A percentile compares a stretch with the other conserved stretches of the same genome.
phyloP scores from a whole-genome alignment of 768 basidiomycete genomes.

The Podaxis sp. region DNA sequence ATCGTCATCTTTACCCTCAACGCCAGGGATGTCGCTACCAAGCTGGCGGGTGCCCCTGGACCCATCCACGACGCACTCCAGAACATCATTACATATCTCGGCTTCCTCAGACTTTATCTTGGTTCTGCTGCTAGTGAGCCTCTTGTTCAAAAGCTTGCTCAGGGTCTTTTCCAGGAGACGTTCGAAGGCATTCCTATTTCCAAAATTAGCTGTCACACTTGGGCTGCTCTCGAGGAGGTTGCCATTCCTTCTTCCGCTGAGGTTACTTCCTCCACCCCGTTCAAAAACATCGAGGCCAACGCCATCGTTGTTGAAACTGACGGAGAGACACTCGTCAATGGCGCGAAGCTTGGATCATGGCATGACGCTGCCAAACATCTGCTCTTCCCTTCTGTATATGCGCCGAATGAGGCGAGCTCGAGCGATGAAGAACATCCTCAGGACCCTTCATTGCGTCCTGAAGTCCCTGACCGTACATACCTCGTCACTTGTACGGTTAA shows the following conservation, averaged over 20 bases:
- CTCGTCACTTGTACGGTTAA: conserved; percentile 94
- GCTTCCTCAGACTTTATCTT: conserved; percentile 83
- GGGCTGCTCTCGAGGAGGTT: conserved; percentile 64
- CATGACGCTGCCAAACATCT: conserved; percentile 88
- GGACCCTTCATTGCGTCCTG: conserved; percentile 78
- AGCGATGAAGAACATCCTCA: conserved; percentile 49
- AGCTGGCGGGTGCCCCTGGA: conserved; percentile 33
- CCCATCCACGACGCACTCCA: conserved; percentile 42
- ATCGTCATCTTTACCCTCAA: conserved; percentile 62
- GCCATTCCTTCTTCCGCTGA: conserved; percentile 25
- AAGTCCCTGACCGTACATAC: conserved; percentile 85
- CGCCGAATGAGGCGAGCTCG: conserved; percentile 40
- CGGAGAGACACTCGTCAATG: conserved; percentile 58
- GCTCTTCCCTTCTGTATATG: conserved; percentile 82
- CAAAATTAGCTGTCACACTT: conserved; percentile 56
- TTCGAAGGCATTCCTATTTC: conserved; percentile 48
- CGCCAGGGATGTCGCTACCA: conserved; percentile 48
- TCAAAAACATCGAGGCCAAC: conserved; percentile 69
- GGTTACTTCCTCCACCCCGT: conserved; percentile 19
- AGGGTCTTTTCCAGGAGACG: conserved; percentile 39
- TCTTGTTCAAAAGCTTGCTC: conserved; percentile 51
- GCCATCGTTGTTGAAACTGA: conserved; percentile 66
- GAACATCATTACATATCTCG: conserved; percentile 65
- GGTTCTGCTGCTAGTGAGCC: conserved; percentile 58
- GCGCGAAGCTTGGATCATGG: conserved; percentile 66